Conservation (phyloP, 768 basidiomycete genomes). For the Rhodotorula kratochvilovae region DNA sequence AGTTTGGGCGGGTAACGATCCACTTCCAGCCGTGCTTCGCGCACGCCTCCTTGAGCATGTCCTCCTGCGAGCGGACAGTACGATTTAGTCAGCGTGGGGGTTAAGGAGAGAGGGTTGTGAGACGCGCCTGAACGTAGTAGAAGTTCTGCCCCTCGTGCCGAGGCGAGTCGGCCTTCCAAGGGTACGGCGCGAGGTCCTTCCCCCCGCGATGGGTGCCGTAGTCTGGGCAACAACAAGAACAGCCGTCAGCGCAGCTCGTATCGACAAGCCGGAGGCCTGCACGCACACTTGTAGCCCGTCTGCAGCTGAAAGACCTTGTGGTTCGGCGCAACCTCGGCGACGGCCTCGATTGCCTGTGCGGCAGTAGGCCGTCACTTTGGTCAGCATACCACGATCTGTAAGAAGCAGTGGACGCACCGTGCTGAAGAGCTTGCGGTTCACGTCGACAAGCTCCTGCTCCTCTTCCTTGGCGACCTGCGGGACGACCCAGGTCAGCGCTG, state of each 20-base stretch:
- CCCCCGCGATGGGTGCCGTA: constrained; percentile 5
- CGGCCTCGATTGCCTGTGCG: neutral
- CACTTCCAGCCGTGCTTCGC: neutral
- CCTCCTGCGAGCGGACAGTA: constrained; percentile 10
- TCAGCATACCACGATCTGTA: no score
- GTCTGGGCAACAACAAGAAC: neutral
- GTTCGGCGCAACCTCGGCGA: neutral
- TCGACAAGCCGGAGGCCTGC: no score
- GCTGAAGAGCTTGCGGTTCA: constrained; percentile 1
- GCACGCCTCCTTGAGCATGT: constrained; percentile 1
- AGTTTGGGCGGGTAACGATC: constrained; percentile 2
- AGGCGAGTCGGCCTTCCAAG: constrained; percentile 2
- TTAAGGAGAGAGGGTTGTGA: no score
- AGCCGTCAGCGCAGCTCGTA: no score
- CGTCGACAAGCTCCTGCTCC: neutral
- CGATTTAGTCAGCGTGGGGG: no score
- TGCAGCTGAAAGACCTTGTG: no score
- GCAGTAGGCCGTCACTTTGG: neutral
- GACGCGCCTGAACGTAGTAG: neutral
- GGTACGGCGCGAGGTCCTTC: neutral
- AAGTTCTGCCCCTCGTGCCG: constrained; percentile 8
- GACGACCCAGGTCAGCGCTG: no score
- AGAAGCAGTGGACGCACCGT: no score
- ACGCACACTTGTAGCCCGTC: no score
- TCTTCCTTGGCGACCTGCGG: neutral